Evolutionary conservation across 2,329 filamentous ascomycete genomes (phyloP).

Genomic region (Fusarium globosum): DNA sequence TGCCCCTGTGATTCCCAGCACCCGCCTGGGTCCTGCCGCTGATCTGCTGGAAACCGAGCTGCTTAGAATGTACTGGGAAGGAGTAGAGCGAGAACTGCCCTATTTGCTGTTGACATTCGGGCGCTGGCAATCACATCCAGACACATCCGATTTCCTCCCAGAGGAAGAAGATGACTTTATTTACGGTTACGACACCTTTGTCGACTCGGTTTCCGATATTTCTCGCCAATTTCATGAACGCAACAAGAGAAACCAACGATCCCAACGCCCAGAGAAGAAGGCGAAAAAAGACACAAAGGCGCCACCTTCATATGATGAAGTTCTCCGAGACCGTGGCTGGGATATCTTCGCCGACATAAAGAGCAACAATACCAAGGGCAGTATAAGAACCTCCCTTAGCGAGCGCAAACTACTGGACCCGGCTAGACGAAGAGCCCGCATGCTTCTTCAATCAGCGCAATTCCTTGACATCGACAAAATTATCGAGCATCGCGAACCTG

Average conservation of each 20-base stretch:
- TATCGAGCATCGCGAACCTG: constrained; percentile 48
- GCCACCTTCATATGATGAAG: constrained; percentile 40
- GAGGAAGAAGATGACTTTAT: constrained; percentile 48
- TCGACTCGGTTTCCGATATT: constrained; percentile 51
- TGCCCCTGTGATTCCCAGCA: constrained; percentile 8
- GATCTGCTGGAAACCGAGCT: constrained; percentile 18
- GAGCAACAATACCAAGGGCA: constrained; percentile 22
- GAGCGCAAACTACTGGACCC: constrained; percentile 1
- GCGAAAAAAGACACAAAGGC: background rate
- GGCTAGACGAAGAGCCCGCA: constrained; percentile 40
- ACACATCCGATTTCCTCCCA: constrained; percentile 20
- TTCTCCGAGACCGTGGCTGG: constrained; percentile 31
- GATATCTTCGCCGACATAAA: constrained; percentile 42
- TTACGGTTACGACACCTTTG: constrained; percentile 54
- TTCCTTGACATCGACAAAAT: constrained; percentile 55
- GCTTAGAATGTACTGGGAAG: constrained; percentile 51
- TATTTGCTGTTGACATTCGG: constrained; percentile 50
- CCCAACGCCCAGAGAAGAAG: background rate
- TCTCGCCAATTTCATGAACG: constrained; percentile 45
- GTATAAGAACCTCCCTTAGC: constrained; percentile 19
- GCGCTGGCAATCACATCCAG: constrained; percentile 45
- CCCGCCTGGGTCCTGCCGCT: background rate
- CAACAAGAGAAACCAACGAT: constrained; percentile 19
- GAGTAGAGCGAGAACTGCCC: constrained; percentile 50
- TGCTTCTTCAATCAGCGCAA: constrained; percentile 48